Evolutionary conservation across 1,139 yeast genomes (phyloP).

Genomic region (Candida sp.): DNA sequence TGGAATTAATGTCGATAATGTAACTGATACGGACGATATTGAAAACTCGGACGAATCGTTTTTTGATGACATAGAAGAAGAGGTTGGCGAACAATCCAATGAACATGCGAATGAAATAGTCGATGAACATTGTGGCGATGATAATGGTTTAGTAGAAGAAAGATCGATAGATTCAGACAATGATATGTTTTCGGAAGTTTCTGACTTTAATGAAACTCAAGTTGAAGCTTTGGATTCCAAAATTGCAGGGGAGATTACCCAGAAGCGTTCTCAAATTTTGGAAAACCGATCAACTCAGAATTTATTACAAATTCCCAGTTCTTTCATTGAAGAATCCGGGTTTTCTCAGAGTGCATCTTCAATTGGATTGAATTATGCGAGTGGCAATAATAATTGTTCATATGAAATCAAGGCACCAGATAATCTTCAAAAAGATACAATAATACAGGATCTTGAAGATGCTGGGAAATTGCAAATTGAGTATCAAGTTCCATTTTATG

Average conservation of each 20-base stretch:
- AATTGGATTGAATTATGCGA: not conserved
- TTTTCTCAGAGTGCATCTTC: not conserved
- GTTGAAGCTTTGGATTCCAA: constrained; percentile 11
- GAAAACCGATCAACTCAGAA: not conserved
- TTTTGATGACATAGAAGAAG: constrained; percentile 3
- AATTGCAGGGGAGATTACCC: constrained; percentile 12
- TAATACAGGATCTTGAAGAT: constrained; percentile 36
- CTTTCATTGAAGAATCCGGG: not conserved
- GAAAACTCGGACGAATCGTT: constrained; percentile 3
- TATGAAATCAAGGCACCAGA: constrained; percentile 19
- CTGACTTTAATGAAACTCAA: constrained; percentile 5
- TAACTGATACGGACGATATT: constrained; percentile 1
- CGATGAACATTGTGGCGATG: constrained; percentile 8
- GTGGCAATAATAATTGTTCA: constrained; percentile 7
- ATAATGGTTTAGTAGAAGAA: not conserved
- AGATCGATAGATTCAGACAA: constrained; percentile 1
- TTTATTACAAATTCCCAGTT: constrained; percentile 2
- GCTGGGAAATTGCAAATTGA: constrained; percentile 49
- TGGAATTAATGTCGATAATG: not conserved
- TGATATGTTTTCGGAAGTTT: constrained; percentile 1
- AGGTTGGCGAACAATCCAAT: constrained; percentile 8
- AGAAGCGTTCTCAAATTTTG: constrained; percentile 6
- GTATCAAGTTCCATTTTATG: constrained; percentile 64
- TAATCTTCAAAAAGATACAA: constrained; percentile 14
- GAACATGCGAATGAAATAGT: constrained; percentile 8